These are phyloP conservation scores for Myxozyma nipponensis DNA, from an alignment of 805 yeast species.

Conservation along the genomic window DNA sequence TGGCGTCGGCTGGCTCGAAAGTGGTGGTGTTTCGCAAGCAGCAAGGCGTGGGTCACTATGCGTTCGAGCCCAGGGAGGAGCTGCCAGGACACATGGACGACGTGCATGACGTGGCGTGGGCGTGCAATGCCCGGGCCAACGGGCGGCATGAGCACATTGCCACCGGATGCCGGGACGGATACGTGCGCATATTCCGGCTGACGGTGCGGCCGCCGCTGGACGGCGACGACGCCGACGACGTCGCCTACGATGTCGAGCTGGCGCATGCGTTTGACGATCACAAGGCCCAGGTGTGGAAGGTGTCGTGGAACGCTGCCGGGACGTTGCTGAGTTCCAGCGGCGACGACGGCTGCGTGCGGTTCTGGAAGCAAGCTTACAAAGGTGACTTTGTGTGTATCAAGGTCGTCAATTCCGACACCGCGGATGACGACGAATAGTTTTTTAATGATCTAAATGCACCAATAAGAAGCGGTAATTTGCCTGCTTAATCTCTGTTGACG, in stretches of 20 bases:
- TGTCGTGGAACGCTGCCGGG: conserved; percentile 91
- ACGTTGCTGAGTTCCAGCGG: conserved; percentile 91
- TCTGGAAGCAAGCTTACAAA: conserved; percentile 86
- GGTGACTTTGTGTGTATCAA: conserved; percentile 61
- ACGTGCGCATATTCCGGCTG: conserved; percentile 77
- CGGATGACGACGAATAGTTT: not conserved
- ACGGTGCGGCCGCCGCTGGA: conserved; percentile 28
- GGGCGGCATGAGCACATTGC: conserved; percentile 86
- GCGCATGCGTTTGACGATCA: conserved; percentile 72
- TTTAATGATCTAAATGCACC: too few relatives aligned
- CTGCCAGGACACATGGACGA: conserved; percentile 62
- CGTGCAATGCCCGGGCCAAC: conserved; percentile 33
- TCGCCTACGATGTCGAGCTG: conserved; percentile 48
- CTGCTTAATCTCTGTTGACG: too few relatives aligned
- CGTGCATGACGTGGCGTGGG: conserved; percentile 26
- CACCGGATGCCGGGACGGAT: conserved; percentile 94
- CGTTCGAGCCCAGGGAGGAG: conserved; percentile 30
- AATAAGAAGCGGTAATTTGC: too few relatives aligned
- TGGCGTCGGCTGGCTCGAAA: conserved; percentile 81
- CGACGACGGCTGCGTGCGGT: conserved; percentile 85
- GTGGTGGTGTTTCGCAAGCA: conserved; percentile 69
- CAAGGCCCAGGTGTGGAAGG: conserved; percentile 91
- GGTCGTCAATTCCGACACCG: not conserved
- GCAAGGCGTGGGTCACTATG: conserved; percentile 46
- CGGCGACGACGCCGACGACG: conserved; percentile 18